Percentiles rank a stretch among this genome's conserved stretches.
These are phyloP conservation scores for Hypoxylon fuscum DNA, from an alignment of 495 filamentous ascomycete genomes.

Conservation along the genomic window DNA sequence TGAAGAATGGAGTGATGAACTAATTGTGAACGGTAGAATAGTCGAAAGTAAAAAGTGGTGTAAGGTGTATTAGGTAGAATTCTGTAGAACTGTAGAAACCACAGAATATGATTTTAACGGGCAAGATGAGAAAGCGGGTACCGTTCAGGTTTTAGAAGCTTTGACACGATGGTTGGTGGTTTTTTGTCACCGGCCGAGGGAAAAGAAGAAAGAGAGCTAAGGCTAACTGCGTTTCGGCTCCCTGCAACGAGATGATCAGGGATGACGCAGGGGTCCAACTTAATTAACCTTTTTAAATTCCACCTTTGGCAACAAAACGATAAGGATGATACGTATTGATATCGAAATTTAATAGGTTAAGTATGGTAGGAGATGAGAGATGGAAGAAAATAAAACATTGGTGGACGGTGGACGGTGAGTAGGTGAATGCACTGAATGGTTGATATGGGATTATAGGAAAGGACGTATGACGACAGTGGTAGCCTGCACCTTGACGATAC, in stretches of 20 bases:
- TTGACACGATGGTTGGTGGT: constrained; percentile 28
- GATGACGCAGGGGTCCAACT: constrained; percentile 16
- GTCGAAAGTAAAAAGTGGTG: not conserved
- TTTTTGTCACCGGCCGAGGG: no score
- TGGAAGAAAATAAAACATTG: not conserved
- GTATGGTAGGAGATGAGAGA: no score
- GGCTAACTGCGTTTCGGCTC: constrained; percentile 30
- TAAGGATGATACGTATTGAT: no score
- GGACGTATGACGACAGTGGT: constrained; percentile 21
- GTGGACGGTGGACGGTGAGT: constrained; percentile 5
- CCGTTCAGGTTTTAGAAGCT: constrained; percentile 19
- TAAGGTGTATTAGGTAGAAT: no score
- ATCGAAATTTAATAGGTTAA: no score
- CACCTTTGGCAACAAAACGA: no score
- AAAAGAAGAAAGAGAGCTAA: constrained; percentile 18
- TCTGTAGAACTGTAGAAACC: not conserved
- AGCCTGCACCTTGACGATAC: constrained; percentile 8
- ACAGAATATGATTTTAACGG: not conserved
- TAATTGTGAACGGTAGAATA: not conserved
- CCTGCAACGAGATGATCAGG: constrained; percentile 30
- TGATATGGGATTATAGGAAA: not conserved
- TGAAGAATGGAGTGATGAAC: constrained; percentile 1
- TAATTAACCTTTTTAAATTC: not conserved
- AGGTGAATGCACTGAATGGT: constrained; percentile 2
- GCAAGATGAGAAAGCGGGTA: constrained; percentile 29